A percentile compares a stretch with the other conserved stretches of the same genome.
phyloP scores from a whole-genome alignment of 2,329 filamentous ascomycete species.

The Coleophoma crateriformis region DNA sequence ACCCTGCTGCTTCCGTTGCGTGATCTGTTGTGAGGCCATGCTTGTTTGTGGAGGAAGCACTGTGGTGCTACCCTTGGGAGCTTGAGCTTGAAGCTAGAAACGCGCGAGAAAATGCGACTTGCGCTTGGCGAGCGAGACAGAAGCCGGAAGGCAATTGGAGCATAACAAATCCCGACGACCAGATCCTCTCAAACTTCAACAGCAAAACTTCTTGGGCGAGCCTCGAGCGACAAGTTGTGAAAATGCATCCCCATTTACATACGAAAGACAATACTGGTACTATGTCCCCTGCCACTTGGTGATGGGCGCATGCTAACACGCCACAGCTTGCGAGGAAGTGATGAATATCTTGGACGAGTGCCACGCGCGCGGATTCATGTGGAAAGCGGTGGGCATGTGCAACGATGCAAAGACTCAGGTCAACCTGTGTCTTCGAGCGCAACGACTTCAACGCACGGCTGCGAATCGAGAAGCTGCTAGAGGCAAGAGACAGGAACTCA shows the following conservation, averaged over 20 bases:
- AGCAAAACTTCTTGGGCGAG: conserved; percentile 2
- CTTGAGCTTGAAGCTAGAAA: not conserved
- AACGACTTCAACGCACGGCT: conserved; percentile 72
- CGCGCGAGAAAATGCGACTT: conserved; percentile 10
- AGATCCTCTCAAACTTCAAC: not conserved
- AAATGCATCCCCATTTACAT: conserved; percentile 96
- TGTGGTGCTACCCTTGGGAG: not conserved
- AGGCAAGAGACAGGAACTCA: conserved; percentile 66
- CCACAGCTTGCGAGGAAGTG: conserved; percentile 83
- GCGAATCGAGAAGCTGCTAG: conserved; percentile 68
- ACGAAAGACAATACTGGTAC: conserved; percentile 86
- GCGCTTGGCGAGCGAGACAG: not conserved
- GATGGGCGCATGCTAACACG: conserved; percentile 9
- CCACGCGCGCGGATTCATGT: conserved; percentile 85
- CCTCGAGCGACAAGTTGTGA: conserved; percentile 21
- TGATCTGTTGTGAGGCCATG: conserved; percentile 26
- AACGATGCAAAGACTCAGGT: conserved; percentile 80
- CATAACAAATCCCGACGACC: not conserved
- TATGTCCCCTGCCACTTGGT: not conserved
- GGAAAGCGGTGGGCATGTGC: conserved; percentile 87
- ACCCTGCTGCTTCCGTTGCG: conserved; percentile 30
- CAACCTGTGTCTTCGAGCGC: conserved; percentile 75
- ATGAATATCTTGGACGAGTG: conserved; percentile 94
- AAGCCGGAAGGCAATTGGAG: not conserved
- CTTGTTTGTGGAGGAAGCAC: conserved; percentile 2